Conservation (phyloP, 345 rosid species). For the Diplotaxis tenuifolia region DNA sequence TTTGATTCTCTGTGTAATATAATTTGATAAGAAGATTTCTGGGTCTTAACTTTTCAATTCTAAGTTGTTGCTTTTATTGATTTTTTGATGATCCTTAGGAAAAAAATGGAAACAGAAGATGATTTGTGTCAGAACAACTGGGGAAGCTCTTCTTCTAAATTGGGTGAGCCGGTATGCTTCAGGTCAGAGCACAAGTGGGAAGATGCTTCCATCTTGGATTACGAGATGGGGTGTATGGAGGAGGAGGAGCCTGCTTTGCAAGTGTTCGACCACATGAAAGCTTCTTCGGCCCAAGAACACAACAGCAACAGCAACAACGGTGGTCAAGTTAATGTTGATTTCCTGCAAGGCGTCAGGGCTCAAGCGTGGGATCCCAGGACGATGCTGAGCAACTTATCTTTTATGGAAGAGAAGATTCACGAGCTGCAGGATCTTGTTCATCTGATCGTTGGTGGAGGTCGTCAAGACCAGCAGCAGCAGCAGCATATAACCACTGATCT, state of each 20-base stretch:
- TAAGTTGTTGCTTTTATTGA: not conserved
- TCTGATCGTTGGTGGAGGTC: conserved; percentile 56
- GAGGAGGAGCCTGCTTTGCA: conserved; percentile 44
- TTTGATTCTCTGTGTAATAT: not conserved
- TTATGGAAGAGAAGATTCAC: conserved; percentile 85
- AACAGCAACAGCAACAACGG: not conserved
- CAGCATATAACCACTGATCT: conserved; percentile 84
- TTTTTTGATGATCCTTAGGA: not conserved
- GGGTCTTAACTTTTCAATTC: not conserved
- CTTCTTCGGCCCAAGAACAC: conserved; percentile 25
- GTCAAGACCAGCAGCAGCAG: conserved; percentile 58
- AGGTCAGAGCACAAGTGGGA: conserved; percentile 61
- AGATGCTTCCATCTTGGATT: conserved; percentile 50
- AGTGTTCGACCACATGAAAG: conserved; percentile 49
- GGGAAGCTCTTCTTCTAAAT: conserved; percentile 48
- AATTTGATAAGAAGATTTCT: no score
- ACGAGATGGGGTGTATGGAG: conserved; percentile 43
- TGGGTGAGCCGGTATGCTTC: conserved; percentile 41
- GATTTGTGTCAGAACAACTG: conserved; percentile 47
- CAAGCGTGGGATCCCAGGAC: conserved; percentile 88
- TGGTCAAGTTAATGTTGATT: conserved; percentile 38
- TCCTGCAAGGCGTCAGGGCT: conserved; percentile 39
- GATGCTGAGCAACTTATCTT: conserved; percentile 74
- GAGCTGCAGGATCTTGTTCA: conserved; percentile 87
- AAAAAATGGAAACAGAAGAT: conserved; percentile 60